Conservation (phyloP, 2,329 filamentous ascomycete species). For the Sclerotinia glacialis region DNA sequence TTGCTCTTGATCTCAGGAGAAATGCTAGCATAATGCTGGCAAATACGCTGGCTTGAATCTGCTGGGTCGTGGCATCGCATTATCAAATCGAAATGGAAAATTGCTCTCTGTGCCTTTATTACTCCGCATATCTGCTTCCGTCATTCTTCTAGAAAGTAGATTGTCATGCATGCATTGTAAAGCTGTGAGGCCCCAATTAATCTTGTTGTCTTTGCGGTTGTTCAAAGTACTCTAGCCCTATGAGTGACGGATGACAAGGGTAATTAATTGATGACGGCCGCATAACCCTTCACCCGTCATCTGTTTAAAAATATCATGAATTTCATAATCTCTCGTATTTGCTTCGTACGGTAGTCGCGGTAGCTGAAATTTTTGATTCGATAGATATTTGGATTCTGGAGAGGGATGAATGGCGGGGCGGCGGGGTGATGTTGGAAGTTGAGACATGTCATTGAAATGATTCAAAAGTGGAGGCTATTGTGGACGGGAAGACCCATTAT, state of each 20-base stretch:
- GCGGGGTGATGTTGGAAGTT: constrained; percentile 10
- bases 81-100: not conserved
- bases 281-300: constrained; percentile 2
- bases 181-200: not conserved
- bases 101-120: not conserved
- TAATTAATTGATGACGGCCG: not conserved
- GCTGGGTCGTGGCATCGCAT: not conserved
- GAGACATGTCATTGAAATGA: constrained; percentile 13
- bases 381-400: not conserved
- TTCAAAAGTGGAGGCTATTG: constrained; percentile 6
- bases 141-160: not conserved
- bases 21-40: not conserved
- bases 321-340: not conserved
- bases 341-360: not conserved
- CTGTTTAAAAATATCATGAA: not conserved
- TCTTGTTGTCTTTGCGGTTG: not conserved
- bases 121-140: not conserved
- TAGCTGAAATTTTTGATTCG: not conserved
- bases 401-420: constrained; percentile 15
- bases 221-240: constrained; percentile 11
- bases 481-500: constrained; percentile 2
- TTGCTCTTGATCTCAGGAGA: not conserved
- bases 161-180: not conserved
- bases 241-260: not conserved
- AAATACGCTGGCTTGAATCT: not conserved